These are phyloP conservation scores for Malus sylvestris DNA, from an alignment of 306 rosid species.

Conservation along the genomic window DNA sequence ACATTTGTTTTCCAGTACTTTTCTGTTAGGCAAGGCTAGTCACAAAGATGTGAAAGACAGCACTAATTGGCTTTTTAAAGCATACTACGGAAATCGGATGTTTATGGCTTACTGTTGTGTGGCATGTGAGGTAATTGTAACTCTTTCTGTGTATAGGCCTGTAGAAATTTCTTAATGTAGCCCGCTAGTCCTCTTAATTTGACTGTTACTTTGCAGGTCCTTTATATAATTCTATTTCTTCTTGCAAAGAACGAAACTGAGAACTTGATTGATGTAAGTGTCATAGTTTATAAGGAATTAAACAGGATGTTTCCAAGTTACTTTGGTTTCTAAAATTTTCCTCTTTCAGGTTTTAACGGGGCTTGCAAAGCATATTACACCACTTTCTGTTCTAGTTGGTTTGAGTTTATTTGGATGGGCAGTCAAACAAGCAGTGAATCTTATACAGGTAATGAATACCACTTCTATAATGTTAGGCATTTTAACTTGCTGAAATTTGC, in stretches of 20 bases:
- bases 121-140: conserved; percentile 73
- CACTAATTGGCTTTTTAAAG: conserved; percentile 83
- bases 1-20: conserved; percentile 58
- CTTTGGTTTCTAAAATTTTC: conserved; percentile 20
- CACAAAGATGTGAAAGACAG: conserved; percentile 99
- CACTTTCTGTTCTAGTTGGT: conserved; percentile 46
- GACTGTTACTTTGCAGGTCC: conserved; percentile 52
- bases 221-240: conserved; percentile 70
- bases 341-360: conserved; percentile 53
- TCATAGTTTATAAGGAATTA: not conserved
- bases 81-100: conserved; percentile 85
- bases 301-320: conserved; percentile 6
- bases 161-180: not conserved
- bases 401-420: conserved; percentile 84
- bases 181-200: conserved; percentile 1
- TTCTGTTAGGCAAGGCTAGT: conserved; percentile 82
- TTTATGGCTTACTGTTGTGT: conserved; percentile 98
- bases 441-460: conserved; percentile 65
- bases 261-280: conserved; percentile 65
- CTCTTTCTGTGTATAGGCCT: not conserved
- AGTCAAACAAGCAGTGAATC: conserved; percentile 74
- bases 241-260: conserved; percentile 57
- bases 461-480: not conserved
- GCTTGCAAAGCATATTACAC: conserved; percentile 37
- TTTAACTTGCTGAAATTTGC: not conserved